phyloP scores from a whole-genome alignment of 352 stramenopile genomes.

The Thraustochytrium striatum region DNA sequence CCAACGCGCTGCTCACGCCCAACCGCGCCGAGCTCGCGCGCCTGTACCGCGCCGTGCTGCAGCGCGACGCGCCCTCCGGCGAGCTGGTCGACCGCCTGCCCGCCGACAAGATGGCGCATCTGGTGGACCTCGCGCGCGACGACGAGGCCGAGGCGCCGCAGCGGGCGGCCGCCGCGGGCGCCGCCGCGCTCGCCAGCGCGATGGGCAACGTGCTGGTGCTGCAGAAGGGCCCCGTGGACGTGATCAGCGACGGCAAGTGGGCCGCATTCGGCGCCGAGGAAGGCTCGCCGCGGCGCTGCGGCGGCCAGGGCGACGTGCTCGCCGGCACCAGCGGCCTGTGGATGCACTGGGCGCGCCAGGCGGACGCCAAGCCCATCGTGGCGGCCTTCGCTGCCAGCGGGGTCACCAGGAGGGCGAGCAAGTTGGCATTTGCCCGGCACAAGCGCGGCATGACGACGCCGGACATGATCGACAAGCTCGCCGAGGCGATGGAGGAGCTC shows the following conservation, averaged over 20 bases:
- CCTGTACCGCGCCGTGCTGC: constrained; percentile 51
- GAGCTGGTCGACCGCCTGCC: constrained; percentile 55
- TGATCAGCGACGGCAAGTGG: constrained; percentile 68
- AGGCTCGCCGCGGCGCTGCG: constrained; percentile 74
- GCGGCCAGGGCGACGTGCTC: constrained; percentile 83
- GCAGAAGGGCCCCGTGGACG: constrained; percentile 72
- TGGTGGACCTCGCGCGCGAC: background rate
- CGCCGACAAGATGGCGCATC: no score
- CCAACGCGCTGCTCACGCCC: constrained; percentile 78
- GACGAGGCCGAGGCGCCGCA: background rate
- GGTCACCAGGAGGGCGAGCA: constrained; percentile 62
- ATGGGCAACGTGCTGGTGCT: constrained; percentile 73
- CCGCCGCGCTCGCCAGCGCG: background rate
- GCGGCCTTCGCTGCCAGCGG: constrained; percentile 71
- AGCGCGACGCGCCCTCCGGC: constrained; percentile 5
- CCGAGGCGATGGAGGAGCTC: constrained; percentile 18
- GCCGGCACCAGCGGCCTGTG: constrained; percentile 74
- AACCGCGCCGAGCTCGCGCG: constrained; percentile 77
- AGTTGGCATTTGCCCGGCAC: constrained; percentile 66
- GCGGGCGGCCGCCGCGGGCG: background rate
- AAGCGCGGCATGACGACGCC: constrained; percentile 73
- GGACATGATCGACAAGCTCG: constrained; percentile 63
- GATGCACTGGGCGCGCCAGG: constrained; percentile 62
- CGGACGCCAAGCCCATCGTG: constrained; percentile 59
- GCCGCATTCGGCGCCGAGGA: constrained; percentile 65